These are phyloP conservation scores for Tuber aestivum DNA, from an alignment of 495 filamentous ascomycete species.

Conservation along the genomic window DNA sequence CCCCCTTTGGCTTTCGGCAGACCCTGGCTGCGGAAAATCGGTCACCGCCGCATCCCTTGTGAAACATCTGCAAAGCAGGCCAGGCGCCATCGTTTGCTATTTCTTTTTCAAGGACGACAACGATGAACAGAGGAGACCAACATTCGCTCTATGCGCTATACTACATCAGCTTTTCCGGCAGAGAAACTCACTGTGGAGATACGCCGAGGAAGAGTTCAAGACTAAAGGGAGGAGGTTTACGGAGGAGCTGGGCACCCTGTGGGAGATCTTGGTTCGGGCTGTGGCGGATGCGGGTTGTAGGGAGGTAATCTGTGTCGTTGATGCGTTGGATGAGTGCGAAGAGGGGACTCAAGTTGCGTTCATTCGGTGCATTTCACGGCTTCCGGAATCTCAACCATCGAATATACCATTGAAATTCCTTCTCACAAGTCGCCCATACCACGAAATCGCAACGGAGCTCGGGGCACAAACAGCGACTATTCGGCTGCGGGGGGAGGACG, in stretches of 20 bases:
- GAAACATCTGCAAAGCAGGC: constrained; percentile 38
- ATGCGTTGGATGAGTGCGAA: too few species aligned
- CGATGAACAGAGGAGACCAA: constrained; percentile 20
- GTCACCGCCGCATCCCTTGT: constrained; percentile 44
- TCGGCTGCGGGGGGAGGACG: too few species aligned
- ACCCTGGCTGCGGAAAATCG: constrained; percentile 22
- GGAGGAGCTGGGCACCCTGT: constrained; percentile 39
- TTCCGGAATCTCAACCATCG: constrained; percentile 5
- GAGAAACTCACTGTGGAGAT: constrained; percentile 29
- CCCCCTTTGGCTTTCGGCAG: constrained; percentile 20
- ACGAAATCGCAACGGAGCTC: too few species aligned
- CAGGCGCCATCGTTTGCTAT: constrained; percentile 42
- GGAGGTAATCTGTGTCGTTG: too few species aligned
- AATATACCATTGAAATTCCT: too few species aligned
- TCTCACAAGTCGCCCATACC: too few species aligned
- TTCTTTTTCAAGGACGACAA: too few species aligned
- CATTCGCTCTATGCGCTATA: constrained; percentile 42
- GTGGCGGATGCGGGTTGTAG: too few species aligned
- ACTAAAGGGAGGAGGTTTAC: constrained; percentile 37
- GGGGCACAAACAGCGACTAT: too few species aligned
- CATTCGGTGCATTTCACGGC: too few species aligned
- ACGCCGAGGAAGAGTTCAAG: constrained; percentile 34
- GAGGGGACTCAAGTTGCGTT: too few species aligned
- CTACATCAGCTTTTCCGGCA: constrained; percentile 45
- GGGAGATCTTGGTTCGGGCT: constrained; percentile 21